Base-by-base conservation (phyloP, 371 early-diverging fungal species). In the Smittium mucronatum region DNA sequence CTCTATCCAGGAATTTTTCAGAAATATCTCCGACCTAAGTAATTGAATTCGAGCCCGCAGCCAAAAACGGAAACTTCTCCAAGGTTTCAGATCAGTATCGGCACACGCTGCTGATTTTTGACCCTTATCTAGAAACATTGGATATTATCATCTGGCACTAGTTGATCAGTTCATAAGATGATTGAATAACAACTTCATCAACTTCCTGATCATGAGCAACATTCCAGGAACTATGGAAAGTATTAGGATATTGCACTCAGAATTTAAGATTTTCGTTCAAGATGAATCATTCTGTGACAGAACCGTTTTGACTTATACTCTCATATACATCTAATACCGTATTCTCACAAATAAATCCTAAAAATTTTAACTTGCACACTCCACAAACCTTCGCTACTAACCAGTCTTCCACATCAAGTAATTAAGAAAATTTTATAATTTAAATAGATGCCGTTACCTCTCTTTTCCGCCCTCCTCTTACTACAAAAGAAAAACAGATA, bases 91-190 rank as follows among this genome's bases (percentile, higher is more conserved):
- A n/a, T 30, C 30, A 28, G 63, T 61, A 32, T 5, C 63, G 16
- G 5, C 28, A 11, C n/a, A 61, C n/a, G 63, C 63, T 61, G 63
- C 63, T 11, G 63, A 61, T 15, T 61, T 61, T 33, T 15, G n/a
- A 32, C 5, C 63, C 32, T n/a, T 33, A 5, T 28, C 63, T n/a
- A 61, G 63, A 61, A 61, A 30, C 63, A 61, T 5, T 11, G 63
- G 63, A 61, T 61, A 30, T n/a, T 11, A 61, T 33, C n/a, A 61
- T 15, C 30, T 33, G 28, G n/a, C 63, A 11, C 63, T 61, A 11
- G 32, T 61, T 61, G n/a, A 61, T n/a, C 63, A 61, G 63, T 61
- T 61, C n/a, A 15, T 61, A n/a, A 61, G 63, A 61, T 5, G 63
- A 11, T 33, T 61, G n/a, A 61, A 61, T 61, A n/a, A 11, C 63